Evolutionary conservation across 345 rosid genomes (phyloP).

Genomic region (Capsella bursapastoris): DNA sequence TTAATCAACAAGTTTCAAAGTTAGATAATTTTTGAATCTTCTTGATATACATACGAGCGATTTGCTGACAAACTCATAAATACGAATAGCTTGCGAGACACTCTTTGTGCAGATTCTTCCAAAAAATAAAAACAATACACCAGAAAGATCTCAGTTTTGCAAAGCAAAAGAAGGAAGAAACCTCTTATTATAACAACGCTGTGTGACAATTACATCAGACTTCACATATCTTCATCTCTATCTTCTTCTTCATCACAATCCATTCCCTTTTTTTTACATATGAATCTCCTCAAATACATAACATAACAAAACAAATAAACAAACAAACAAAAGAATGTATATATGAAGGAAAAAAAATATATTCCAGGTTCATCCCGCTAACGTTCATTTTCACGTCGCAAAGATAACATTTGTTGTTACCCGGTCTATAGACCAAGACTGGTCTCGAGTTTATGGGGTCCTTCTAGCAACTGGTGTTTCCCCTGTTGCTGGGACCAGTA

Average conservation of each 20-base stretch:
- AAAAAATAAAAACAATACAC: not conserved
- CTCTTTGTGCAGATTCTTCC: not conserved
- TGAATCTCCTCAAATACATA: conserved; percentile 32
- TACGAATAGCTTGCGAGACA: conserved; percentile 4
- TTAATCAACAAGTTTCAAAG: not conserved
- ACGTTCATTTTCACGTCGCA: conserved; percentile 20
- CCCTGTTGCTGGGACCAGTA: conserved; percentile 93
- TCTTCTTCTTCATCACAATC: conserved; percentile 26
- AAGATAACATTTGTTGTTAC: not conserved
- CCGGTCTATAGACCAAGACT: conserved; percentile 57
- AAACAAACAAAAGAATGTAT: conserved; percentile 18
- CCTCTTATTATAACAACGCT: conserved; percentile 41
- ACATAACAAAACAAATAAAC: conserved; percentile 28
- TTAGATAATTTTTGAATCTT: not conserved
- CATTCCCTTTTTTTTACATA: conserved; percentile 17
- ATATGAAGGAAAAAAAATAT: conserved; percentile 14
- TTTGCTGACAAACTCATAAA: not conserved
- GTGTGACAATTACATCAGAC: conserved; percentile 39
- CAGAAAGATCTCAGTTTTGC: conserved; percentile 5
- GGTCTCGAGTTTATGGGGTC: conserved; percentile 48
- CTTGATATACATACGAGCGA: not conserved
- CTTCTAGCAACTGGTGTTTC: conserved; percentile 69
- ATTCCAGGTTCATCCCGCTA: conserved; percentile 21
- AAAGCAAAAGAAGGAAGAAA: conserved; percentile 21
- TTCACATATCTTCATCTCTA: conserved; percentile 37